phyloP scores from a whole-genome alignment of 371 early-diverging fungal genomes.

The Dichotomocladium elegans region DNA sequence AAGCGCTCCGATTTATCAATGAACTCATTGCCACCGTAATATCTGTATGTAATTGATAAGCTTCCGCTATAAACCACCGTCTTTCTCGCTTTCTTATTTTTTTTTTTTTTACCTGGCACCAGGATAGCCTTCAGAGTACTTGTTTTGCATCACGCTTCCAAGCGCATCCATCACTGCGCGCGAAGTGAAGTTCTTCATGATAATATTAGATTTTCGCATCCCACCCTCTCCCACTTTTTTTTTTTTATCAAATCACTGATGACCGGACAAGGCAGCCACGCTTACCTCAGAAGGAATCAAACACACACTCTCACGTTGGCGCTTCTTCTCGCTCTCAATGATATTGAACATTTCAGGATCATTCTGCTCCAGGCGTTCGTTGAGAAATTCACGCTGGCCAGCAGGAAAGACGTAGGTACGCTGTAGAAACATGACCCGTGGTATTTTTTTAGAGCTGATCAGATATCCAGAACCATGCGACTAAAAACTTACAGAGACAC shows the following conservation, averaged over 20 bases:
- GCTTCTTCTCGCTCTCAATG: slow-evolving; percentile 93
- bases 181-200: slow-evolving; percentile 93
- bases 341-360: slow-evolving; percentile 96
- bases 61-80: neutral
- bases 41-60: slow-evolving; percentile 39
- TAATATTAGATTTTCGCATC: neutral
- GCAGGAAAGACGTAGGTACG: slow-evolving; percentile 61
- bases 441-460: neutral
- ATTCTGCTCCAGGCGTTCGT: slow-evolving; percentile 59
- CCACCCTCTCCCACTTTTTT: neutral
- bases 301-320: slow-evolving; percentile 92
- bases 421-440: slow-evolving; percentile 20
- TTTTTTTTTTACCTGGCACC: slow-evolving; percentile 70
- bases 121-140: slow-evolving; percentile 99
- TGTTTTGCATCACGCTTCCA: slow-evolving; percentile 98
- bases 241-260: no score
- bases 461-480: no score
- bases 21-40: slow-evolving; percentile 99
- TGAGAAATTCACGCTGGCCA: slow-evolving; percentile 66
- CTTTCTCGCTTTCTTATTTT: neutral
- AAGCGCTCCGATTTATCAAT: slow-evolving; percentile 95
- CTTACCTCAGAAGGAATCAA: slow-evolving; percentile 96
- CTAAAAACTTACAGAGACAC: slow-evolving; percentile 16
- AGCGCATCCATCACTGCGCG: slow-evolving; percentile 95
- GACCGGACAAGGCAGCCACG: no score